Evolutionary conservation across 2,329 filamentous ascomycete species (phyloP).

Genomic region (Aspergillus costaricaensis): DNA sequence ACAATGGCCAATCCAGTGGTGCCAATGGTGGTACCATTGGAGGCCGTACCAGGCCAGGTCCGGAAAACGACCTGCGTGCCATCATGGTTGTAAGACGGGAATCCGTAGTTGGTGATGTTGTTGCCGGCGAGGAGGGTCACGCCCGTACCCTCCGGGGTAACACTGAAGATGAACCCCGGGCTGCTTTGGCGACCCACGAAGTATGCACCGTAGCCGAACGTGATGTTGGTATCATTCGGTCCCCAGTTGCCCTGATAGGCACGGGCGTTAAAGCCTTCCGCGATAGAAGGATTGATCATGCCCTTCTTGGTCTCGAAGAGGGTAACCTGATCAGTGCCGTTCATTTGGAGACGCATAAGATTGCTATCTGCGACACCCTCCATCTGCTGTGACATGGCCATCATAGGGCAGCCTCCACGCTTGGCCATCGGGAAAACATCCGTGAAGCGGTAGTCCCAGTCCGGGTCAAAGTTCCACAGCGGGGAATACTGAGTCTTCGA

Average conservation of each 20-base stretch:
- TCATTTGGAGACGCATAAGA: too few species aligned
- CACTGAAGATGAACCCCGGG: too few species aligned
- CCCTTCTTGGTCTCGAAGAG: too few species aligned
- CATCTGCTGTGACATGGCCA: too few species aligned
- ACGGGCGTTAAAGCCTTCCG: too few species aligned
- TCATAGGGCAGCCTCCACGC: slow-evolving; percentile 9
- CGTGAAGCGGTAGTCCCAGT: slow-evolving; percentile 48
- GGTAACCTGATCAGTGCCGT: too few species aligned
- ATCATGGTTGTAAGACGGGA: slow-evolving; percentile 43
- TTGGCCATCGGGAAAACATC: slow-evolving; percentile 45
- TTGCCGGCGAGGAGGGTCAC: too few species aligned
- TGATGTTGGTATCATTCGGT: slow-evolving; percentile 17
- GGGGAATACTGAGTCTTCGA: slow-evolving; percentile 38
- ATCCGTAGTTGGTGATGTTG: slow-evolving; percentile 36
- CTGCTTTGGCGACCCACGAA: too few species aligned
- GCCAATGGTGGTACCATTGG: slow-evolving; percentile 7
- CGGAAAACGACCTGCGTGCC: slow-evolving; percentile 42
- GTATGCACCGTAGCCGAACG: slow-evolving; percentile 12
- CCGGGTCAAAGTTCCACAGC: slow-evolving; percentile 43
- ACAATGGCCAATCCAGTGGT: slow-evolving; percentile 37
- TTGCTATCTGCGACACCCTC: too few species aligned
- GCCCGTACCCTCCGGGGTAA: too few species aligned
- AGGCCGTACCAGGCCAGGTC: slow-evolving; percentile 28
- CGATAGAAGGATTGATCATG: too few species aligned
- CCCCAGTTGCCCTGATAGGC: neutral